Conservation (phyloP, 495 filamentous ascomycete genomes). For the Podospora pseudoanserina region DNA sequence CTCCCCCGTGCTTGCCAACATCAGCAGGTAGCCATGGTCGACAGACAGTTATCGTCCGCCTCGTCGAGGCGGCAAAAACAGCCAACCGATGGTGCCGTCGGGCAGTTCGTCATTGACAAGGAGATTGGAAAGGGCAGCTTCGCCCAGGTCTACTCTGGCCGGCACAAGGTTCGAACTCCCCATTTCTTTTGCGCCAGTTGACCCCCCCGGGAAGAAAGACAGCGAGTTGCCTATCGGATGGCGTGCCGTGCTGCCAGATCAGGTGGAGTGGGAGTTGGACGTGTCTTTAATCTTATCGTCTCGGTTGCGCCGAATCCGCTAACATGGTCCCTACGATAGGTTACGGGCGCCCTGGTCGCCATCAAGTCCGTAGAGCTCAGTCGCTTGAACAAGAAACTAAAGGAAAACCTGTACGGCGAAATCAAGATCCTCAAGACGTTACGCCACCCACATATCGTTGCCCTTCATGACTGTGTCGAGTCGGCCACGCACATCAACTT, state of each 20-base stretch:
- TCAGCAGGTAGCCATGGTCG: slow-evolving; percentile 48
- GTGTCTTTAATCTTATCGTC: neutral
- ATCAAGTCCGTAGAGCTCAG: slow-evolving; percentile 92
- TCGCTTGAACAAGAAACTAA: slow-evolving; percentile 91
- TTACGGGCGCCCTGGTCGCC: slow-evolving; percentile 68
- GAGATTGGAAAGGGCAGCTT: slow-evolving; percentile 96
- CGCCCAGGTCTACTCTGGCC: slow-evolving; percentile 84
- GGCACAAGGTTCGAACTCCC: slow-evolving; percentile 64
- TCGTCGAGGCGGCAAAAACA: slow-evolving; percentile 37
- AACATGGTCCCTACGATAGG: slow-evolving; percentile 21
- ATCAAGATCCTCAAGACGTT: slow-evolving; percentile 89
- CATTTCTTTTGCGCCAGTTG: neutral
- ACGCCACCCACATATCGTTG: slow-evolving; percentile 94
- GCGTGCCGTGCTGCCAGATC: neutral
- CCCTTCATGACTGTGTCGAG: slow-evolving; percentile 89
- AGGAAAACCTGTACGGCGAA: slow-evolving; percentile 91
- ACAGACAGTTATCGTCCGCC: slow-evolving; percentile 29
- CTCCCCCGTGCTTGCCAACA: slow-evolving; percentile 42
- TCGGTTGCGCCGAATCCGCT: neutral
- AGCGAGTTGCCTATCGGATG: neutral
- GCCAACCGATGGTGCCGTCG: slow-evolving; percentile 61
- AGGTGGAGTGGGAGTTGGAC: neutral
- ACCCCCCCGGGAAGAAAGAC: neutral
- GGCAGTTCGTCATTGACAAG: slow-evolving; percentile 69
- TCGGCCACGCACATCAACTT: slow-evolving; percentile 84